phyloP scores from a whole-genome alignment of 176 grass and related monocot species.

The Puya raimondii region DNA sequence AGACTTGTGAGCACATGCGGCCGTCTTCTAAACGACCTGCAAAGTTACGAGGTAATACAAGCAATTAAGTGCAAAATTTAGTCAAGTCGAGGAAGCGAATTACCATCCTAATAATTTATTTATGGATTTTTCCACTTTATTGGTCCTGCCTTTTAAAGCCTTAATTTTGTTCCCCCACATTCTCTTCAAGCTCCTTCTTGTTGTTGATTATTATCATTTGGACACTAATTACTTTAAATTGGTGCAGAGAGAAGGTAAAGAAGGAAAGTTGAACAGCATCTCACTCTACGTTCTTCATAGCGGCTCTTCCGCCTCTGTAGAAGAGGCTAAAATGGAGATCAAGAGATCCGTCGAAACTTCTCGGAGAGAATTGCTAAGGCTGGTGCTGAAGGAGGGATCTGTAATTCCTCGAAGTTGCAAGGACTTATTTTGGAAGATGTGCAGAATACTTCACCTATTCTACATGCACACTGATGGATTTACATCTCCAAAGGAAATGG shows the following conservation, averaged over 20 bases:
- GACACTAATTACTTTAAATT: neutral
- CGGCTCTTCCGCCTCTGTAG: neutral
- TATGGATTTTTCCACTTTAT: too few relatives aligned
- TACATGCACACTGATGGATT: constrained; percentile 15
- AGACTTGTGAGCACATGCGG: constrained; percentile 48
- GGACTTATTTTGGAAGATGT: constrained; percentile 19
- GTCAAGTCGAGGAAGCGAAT: neutral
- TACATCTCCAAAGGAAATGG: constrained; percentile 15
- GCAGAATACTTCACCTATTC: constrained; percentile 5
- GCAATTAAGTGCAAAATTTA: neutral
- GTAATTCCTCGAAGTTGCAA: constrained; percentile 21
- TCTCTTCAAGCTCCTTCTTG: neutral
- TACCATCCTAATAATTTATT: too few relatives aligned
- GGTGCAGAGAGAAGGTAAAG: constrained; percentile 16
- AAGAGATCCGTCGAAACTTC: neutral
- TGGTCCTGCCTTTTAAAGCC: too few relatives aligned
- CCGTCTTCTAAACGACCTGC: constrained; percentile 55
- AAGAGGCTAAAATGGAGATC: constrained; percentile 10
- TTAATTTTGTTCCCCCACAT: neutral
- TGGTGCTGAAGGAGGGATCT: constrained; percentile 7
- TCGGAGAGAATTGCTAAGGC: constrained; percentile 6
- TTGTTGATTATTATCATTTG: neutral
- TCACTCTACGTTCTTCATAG: neutral
- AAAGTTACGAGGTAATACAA: constrained; percentile 36
- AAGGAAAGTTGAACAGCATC: constrained; percentile 12